phyloP scores from a whole-genome alignment of 257 asterid genomes.

The Misopates orontium region DNA sequence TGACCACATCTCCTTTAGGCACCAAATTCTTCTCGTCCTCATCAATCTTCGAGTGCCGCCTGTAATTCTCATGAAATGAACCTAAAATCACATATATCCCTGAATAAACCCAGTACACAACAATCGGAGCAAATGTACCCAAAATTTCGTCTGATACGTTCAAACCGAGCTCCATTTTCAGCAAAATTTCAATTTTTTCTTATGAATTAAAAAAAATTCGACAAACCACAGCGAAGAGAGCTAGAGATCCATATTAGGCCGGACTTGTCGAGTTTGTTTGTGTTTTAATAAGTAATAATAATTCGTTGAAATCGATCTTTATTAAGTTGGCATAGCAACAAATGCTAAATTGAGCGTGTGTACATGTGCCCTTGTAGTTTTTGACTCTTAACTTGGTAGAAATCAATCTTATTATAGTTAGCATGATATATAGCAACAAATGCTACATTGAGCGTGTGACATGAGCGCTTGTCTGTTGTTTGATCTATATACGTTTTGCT shows the following conservation, averaged over 20 bases:
- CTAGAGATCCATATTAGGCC: not conserved
- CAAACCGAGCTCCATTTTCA: constrained; percentile 26
- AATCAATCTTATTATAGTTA: no score
- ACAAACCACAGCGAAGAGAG: not conserved
- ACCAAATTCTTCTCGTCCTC: constrained; percentile 95
- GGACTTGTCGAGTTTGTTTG: not conserved
- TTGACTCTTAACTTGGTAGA: no score
- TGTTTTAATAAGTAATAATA: no score
- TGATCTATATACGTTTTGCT: constrained; percentile 86
- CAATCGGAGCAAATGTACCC: constrained; percentile 75
- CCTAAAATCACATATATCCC: constrained; percentile 75
- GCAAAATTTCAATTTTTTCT: no score
- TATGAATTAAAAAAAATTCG: not conserved
- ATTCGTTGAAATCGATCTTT: no score
- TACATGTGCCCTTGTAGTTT: no score
- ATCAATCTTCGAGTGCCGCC: constrained; percentile 74
- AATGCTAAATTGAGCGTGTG: no score
- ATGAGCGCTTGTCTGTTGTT: constrained; percentile 67
- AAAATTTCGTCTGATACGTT: constrained; percentile 71
- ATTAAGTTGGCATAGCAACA: no score
- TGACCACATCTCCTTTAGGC: constrained; percentile 66
- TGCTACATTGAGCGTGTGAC: no score
- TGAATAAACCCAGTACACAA: constrained; percentile 83
- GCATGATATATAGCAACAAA: no score
- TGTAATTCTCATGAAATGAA: constrained; percentile 61